phyloP scores from a whole-genome alignment of 371 early-diverging fungal species.

The Mucor piriformis region DNA sequence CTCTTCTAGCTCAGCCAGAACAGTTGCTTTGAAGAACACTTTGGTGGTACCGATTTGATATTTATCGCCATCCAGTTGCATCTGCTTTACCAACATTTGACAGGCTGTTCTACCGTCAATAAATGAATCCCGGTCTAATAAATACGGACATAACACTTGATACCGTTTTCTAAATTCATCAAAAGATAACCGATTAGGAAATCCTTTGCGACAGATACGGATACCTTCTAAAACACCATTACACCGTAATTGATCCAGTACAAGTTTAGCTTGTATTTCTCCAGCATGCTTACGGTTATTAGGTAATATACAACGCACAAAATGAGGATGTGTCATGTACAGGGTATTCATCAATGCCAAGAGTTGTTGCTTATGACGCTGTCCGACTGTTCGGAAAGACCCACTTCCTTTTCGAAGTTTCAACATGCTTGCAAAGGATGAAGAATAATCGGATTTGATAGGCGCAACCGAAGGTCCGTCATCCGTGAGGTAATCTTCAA shows the following conservation, averaged over 20 bases:
- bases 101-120: constrained; percentile 91
- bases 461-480: neutral
- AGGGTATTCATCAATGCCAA: constrained; percentile 91
- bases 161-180: constrained; percentile 98
- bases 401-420: constrained; percentile 61
- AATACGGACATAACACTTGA: constrained; percentile 81
- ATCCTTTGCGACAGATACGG: constrained; percentile 98
- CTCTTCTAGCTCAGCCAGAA: constrained; percentile 91
- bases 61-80: constrained; percentile 77
- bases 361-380: constrained; percentile 97
- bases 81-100: constrained; percentile 71
- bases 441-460: neutral
- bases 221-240: constrained; percentile 99
- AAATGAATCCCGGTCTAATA: constrained; percentile 66
- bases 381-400: constrained; percentile 97
- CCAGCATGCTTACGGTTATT: constrained; percentile 93
- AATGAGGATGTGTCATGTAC: constrained; percentile 96
- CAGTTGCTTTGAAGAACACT: constrained; percentile 99
- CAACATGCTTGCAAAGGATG: constrained; percentile 26
- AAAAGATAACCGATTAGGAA: constrained; percentile 95
- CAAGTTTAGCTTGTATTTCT: constrained; percentile 80
- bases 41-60: constrained; percentile 96
- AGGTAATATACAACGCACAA: constrained; percentile 99
- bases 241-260: constrained; percentile 97
- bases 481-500: constrained; percentile 77